Evolutionary conservation across 2,329 filamentous ascomycete species (phyloP).

Genomic region (Falciphora oryzae): DNA sequence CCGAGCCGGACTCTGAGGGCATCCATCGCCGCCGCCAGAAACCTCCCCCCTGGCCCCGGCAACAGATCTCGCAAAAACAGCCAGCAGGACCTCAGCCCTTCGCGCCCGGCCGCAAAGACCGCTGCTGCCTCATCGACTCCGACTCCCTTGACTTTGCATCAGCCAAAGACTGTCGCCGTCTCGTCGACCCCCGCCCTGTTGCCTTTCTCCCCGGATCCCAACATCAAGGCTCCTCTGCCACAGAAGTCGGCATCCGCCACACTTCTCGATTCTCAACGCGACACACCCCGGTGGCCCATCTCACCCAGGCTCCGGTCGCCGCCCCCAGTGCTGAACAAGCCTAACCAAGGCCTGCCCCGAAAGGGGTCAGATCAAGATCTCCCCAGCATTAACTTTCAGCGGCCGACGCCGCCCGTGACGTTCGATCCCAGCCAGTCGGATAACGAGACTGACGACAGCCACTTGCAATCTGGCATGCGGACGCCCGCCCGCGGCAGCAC

Average conservation of each 20-base stretch:
- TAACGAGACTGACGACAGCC: slow-evolving; percentile 46
- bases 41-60: slow-evolving; percentile 27
- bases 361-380: slow-evolving; percentile 42
- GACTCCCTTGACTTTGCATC: not conserved
- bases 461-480: slow-evolving; percentile 47
- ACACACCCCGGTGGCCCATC: slow-evolving; percentile 66
- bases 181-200: slow-evolving; percentile 62
- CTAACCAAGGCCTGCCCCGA: slow-evolving; percentile 35
- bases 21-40: slow-evolving; percentile 24
- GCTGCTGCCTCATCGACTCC: slow-evolving; percentile 53
- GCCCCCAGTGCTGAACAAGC: slow-evolving; percentile 51
- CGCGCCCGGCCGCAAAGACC: slow-evolving; percentile 43
- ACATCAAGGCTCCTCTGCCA: slow-evolving; percentile 55
- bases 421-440: slow-evolving; percentile 36
- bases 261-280: slow-evolving; percentile 37
- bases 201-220: slow-evolving; percentile 53
- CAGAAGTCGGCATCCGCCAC: slow-evolving; percentile 51
- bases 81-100: slow-evolving; percentile 57
- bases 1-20: slow-evolving; percentile 31
- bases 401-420: slow-evolving; percentile 40
- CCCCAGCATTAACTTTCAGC: slow-evolving; percentile 48
- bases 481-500: slow-evolving; percentile 55
- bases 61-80: slow-evolving; percentile 61
- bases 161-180: slow-evolving; percentile 61
- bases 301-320: slow-evolving; percentile 75